These are phyloP conservation scores for Pholiota conissans DNA, from an alignment of 768 basidiomycete species.

Conservation along the genomic window DNA sequence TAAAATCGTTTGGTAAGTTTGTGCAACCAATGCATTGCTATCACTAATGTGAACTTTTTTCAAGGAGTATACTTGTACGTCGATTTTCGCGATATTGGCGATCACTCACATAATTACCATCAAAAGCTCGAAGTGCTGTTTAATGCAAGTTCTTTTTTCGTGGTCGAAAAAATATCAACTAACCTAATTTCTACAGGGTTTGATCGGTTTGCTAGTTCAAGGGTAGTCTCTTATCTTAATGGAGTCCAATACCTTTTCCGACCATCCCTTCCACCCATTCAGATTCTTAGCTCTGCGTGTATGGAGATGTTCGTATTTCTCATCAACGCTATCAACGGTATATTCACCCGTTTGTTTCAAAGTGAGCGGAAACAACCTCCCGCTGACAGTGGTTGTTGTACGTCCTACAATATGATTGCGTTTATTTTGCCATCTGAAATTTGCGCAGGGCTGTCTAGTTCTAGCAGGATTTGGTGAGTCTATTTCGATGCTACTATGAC, in stretches of 20 bases:
- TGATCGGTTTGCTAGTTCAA: slow-evolving; percentile 58
- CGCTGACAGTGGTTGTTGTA: slow-evolving; percentile 44
- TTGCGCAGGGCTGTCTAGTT: slow-evolving; percentile 38
- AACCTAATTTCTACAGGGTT: too few relatives aligned
- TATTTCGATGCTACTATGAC: not conserved
- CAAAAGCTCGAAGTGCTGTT: slow-evolving; percentile 55
- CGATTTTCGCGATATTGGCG: not conserved
- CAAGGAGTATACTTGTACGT: slow-evolving; percentile 53
- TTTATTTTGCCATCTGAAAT: not conserved
- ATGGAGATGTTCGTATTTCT: slow-evolving; percentile 38
- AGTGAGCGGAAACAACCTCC: slow-evolving; percentile 52
- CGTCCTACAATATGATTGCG: slow-evolving; percentile 11
- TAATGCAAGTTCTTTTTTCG: slow-evolving; percentile 40
- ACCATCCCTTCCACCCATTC: not conserved
- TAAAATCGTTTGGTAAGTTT: slow-evolving; percentile 47
- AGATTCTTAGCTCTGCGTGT: slow-evolving; percentile 46
- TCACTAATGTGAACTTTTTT: not conserved
- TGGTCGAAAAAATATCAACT: too few relatives aligned
- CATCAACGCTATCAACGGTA: not conserved
- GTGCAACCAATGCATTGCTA: not conserved
- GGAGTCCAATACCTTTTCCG: not conserved
- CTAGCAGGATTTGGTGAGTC: slow-evolving; percentile 51
- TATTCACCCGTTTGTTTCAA: slow-evolving; percentile 29
- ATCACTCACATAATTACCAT: not conserved
- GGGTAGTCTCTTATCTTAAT: slow-evolving; percentile 28